Percentiles rank a stretch among this genome's conserved stretches.
phyloP scores from a whole-genome alignment of 2,329 filamentous ascomycete genomes.

The Arthrobotrys megalospora region DNA sequence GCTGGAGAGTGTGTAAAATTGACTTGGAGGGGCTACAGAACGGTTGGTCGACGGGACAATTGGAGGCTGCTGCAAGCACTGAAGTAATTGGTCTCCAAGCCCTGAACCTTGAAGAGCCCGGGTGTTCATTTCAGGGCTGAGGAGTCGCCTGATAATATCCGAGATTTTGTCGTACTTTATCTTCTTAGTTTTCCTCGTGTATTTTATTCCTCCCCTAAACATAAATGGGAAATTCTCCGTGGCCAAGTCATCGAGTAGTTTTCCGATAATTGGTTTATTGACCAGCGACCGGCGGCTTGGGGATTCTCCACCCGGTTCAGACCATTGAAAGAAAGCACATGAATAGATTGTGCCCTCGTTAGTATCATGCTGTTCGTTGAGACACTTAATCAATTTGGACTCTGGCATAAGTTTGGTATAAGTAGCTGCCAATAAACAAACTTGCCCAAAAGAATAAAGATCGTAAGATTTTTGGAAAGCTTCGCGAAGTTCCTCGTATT shows the following conservation, averaged over 20 bases:
- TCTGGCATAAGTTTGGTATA: neutral
- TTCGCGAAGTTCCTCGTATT: neutral
- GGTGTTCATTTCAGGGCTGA: neutral
- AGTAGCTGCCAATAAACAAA: neutral
- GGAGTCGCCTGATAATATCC: neutral
- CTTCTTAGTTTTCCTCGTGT: neutral
- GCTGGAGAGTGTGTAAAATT: too few relatives aligned
- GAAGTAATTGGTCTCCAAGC: neutral
- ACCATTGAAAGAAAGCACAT: too few relatives aligned
- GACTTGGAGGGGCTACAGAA: too few relatives aligned
- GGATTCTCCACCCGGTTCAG: too few relatives aligned
- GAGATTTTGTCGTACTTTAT: neutral
- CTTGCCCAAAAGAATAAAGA: neutral
- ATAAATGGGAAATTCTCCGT: too few relatives aligned
- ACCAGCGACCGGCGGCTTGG: too few relatives aligned
- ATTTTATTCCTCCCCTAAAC: too few relatives aligned
- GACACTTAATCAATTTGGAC: neutral
- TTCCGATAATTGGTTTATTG: too few relatives aligned
- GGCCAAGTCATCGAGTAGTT: too few relatives aligned
- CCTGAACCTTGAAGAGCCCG: neutral
- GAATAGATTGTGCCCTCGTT: too few relatives aligned
- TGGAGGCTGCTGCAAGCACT: neutral
- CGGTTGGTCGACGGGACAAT: too few relatives aligned
- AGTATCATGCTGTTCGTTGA: neutral
- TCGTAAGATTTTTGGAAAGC: slow-evolving; percentile 22